Evolutionary conservation across 177 flowering plant genomes (phyloP), one percentile per base, ranked within the genome.

Genomic region (Vitis hybrid): DNA sequence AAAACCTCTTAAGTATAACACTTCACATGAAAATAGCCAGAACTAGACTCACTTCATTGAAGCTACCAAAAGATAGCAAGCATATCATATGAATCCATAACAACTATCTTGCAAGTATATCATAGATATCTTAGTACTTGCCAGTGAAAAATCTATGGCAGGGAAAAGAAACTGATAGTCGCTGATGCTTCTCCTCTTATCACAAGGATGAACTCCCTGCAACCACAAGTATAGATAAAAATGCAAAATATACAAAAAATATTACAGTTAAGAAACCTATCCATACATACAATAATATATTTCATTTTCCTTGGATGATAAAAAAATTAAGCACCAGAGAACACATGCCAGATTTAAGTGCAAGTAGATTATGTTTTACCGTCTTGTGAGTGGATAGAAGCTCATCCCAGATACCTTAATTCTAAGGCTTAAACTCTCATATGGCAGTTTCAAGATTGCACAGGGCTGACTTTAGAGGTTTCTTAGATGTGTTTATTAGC

Each of bases 121-220:
- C 53, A 53, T 49, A 52, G 59, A 48, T 51, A 60, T 51, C 61
- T 19, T 58, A 66, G 61, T 60, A 75, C 86, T 82, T 80, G 71
- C 87, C 85, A 78, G 65, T 45, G 87, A 82, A 70, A 80, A 84
- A 74, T 84, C 87, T 65, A 84, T 60, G 51, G 84, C 85, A 53
- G 87, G 87, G 74, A 84, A 84, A 22, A 80, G 77, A 67, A 70
- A 82, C 62, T 78, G 83, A 70, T 84, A 84, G 19, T 84, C 84
- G 22, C 75, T 78, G 71, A 82, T 65, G 70, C 61, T 82, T 65
- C 83, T 78, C 61, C 87, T 73, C 70, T 58, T 60, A 65, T 84
- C 87, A 80, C 87, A 84, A 52, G 87, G 87, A 68, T 84, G 85
- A 51, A 84, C 84, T 70, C 87, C 87, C 87, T 84, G 78, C 73